A percentile compares a stretch with the other conserved stretches of the same genome.
phyloP scores from a whole-genome alignment of 2,329 filamentous ascomycete species.

The Chaetomiaceae sp. region DNA sequence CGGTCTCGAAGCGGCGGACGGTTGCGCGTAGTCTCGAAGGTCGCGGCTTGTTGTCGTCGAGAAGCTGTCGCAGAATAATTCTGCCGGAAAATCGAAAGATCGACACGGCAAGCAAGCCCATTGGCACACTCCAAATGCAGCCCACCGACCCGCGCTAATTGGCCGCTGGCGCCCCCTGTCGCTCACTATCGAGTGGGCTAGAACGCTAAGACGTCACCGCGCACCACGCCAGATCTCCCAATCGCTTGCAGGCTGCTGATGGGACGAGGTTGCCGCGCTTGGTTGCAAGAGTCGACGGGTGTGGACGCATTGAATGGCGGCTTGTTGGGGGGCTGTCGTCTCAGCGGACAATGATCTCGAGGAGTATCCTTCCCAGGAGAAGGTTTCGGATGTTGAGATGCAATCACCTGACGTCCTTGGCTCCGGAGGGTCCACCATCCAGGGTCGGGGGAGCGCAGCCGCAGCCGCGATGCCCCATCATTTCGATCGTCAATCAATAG shows the following conservation, averaged over 20 bases:
- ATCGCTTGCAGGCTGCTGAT: background rate
- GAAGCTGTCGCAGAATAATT: background rate
- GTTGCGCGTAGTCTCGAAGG: background rate
- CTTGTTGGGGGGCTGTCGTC: no score
- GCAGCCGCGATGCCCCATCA: slow-evolving; percentile 6
- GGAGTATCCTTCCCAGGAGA: no score
- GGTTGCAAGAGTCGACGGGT: no score
- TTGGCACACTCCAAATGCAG: slow-evolving; percentile 8
- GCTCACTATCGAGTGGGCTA: background rate
- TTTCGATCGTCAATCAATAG: background rate
- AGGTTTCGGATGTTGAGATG: background rate
- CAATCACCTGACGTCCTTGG: slow-evolving; percentile 14
- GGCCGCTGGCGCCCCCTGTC: background rate
- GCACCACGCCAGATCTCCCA: background rate
- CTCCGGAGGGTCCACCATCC: slow-evolving; percentile 5
- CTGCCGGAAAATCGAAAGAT: background rate
- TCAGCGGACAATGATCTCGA: no score
- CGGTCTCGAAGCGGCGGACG: background rate
- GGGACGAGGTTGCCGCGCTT: no score
- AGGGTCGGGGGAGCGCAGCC: slow-evolving; percentile 13
- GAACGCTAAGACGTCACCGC: background rate
- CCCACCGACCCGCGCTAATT: background rate
- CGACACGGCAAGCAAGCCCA: slow-evolving; percentile 12
- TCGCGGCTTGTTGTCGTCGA: background rate
- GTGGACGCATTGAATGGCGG: no score